phyloP scores from a whole-genome alignment of 2,329 filamentous ascomycete species.

The Beauveria pseudobassiana region DNA sequence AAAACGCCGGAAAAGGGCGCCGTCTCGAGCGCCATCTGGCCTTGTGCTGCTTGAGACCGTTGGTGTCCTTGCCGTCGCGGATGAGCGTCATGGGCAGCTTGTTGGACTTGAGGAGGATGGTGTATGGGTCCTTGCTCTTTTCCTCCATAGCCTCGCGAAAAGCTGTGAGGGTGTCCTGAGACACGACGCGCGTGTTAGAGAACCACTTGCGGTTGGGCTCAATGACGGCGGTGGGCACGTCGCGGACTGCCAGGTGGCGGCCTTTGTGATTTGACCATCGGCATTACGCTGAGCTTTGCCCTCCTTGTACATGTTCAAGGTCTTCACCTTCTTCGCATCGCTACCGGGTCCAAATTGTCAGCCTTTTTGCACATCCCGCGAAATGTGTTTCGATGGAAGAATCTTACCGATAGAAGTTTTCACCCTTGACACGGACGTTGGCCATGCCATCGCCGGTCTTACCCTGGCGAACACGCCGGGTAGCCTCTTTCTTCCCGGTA shows the following conservation, averaged over 20 bases:
- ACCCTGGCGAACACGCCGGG: conserved; percentile 75
- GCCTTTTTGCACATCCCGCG: neutral
- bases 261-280: conserved; percentile 74
- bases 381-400: neutral
- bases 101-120: conserved; percentile 91
- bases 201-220: conserved; percentile 99
- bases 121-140: conserved; percentile 82
- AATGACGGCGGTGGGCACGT: conserved; percentile 74
- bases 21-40: conserved; percentile 87
- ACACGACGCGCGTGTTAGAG: conserved; percentile 83
- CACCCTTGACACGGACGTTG: conserved; percentile 90
- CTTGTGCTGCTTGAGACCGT: conserved; percentile 84
- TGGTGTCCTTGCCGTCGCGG: conserved; percentile 65
- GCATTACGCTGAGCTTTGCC: conserved; percentile 77
- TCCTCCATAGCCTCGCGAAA: conserved; percentile 92
- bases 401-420: conserved; percentile 88
- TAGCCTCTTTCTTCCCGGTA: conserved; percentile 84
- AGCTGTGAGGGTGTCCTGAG: conserved; percentile 75
- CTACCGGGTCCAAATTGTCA: conserved; percentile 21
- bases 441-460: conserved; percentile 79
- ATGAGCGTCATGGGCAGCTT: conserved; percentile 96
- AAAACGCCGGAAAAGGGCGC: conserved; percentile 84
- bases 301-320: conserved; percentile 84
- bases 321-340: conserved; percentile 79
- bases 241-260: conserved; percentile 79